Evolutionary conservation across 2,329 filamentous ascomycete species (phyloP).

Genomic region (Cercospora berteroae): DNA sequence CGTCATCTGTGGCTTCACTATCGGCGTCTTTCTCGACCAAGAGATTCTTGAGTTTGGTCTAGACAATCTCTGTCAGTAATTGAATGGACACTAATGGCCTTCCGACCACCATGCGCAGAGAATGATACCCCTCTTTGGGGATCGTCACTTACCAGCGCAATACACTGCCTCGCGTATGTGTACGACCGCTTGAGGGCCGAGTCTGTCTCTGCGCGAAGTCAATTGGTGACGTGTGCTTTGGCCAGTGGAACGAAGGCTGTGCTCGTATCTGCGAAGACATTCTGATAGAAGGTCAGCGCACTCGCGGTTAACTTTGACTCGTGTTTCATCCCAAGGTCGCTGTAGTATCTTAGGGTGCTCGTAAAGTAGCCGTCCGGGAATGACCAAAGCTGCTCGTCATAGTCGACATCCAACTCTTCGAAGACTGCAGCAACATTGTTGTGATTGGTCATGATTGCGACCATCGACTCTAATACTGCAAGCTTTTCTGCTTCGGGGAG

Average conservation of each 20-base stretch:
- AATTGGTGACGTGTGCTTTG: constrained; percentile 4
- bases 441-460: constrained; percentile 6
- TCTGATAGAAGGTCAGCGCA: not conserved
- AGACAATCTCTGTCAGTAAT: not conserved
- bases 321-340: not conserved
- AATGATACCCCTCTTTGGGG: not conserved
- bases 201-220: not conserved
- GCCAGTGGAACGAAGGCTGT: constrained; percentile 2
- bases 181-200: not conserved
- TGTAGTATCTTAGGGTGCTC: not conserved
- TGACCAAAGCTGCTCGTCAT: not conserved
- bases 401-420: constrained; percentile 6
- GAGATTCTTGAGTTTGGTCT: not conserved
- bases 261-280: not conserved
- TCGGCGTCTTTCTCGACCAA: not conserved
- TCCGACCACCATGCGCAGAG: not conserved
- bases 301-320: not conserved
- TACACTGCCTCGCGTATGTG: constrained; percentile 3
- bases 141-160: constrained; percentile 5
- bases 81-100: not conserved
- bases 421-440: not conserved
- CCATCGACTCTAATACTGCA: not conserved
- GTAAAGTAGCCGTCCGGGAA: not conserved
- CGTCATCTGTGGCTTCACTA: not conserved
- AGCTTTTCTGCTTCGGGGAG: not conserved